Conservation (phyloP, 176 grass and related monocot species). For the Cenchrus purpureus region DNA sequence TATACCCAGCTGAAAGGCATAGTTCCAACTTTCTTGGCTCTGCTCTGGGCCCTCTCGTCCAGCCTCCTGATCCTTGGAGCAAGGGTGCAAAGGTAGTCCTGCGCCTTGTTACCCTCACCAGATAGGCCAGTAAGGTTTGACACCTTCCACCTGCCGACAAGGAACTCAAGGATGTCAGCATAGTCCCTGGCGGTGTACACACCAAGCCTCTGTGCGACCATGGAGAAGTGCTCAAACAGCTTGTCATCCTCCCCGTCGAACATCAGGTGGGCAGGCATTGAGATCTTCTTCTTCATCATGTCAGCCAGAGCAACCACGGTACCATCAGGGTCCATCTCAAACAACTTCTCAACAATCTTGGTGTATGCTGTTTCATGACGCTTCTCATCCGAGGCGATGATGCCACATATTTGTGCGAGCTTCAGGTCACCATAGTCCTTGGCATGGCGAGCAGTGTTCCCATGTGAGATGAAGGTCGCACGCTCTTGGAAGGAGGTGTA, state of each 20-base stretch:
- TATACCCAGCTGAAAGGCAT: constrained; percentile 90
- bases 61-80: constrained; percentile 82
- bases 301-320: constrained; percentile 76
- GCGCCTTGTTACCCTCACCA: constrained; percentile 69
- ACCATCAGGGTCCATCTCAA: constrained; percentile 85
- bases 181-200: constrained; percentile 95
- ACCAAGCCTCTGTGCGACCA: constrained; percentile 76
- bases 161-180: constrained; percentile 92
- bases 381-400: constrained; percentile 93
- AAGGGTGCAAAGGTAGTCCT: constrained; percentile 87
- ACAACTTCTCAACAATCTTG: constrained; percentile 96
- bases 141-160: constrained; percentile 88
- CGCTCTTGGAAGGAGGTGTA: constrained; percentile 98
- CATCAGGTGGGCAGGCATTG: constrained; percentile 97
- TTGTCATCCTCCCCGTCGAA: constrained; percentile 83
- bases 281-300: constrained; percentile 99
- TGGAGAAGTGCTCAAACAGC: constrained; percentile 93
- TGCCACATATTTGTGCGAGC: constrained; percentile 90
- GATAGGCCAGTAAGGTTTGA: constrained; percentile 64
- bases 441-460: constrained; percentile 87
- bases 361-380: constrained; percentile 93
- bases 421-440: constrained; percentile 91
- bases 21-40: constrained; percentile 65
- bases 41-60: constrained; percentile 78
- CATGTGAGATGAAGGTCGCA: constrained; percentile 93